Conservation (phyloP, 2,329 filamentous ascomycete genomes). For the Westerdykella sp. region DNA sequence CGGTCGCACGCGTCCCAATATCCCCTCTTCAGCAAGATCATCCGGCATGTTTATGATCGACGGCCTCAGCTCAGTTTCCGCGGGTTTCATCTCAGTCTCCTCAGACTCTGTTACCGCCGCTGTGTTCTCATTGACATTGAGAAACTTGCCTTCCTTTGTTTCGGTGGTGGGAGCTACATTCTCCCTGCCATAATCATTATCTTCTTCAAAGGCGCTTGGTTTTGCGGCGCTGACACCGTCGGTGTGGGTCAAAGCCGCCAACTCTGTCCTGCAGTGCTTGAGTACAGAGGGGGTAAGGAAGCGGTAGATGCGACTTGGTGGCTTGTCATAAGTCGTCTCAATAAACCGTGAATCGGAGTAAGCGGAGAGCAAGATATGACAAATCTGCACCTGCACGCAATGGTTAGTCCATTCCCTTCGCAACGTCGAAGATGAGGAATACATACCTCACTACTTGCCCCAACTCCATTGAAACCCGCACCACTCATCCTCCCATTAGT, state of each 20-base stretch:
- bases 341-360: too few species aligned
- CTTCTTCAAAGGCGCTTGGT: slow-evolving; percentile 12
- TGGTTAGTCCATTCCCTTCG: neutral
- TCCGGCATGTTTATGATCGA: neutral
- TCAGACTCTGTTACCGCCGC: neutral
- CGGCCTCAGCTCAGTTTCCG: too few species aligned
- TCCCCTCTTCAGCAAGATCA: slow-evolving; percentile 9
- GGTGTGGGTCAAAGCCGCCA: too few species aligned
- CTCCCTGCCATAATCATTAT: slow-evolving; percentile 7
- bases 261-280: too few species aligned
- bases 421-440: neutral
- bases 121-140: neutral
- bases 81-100: neutral
- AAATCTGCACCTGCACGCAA: slow-evolving; percentile 14
- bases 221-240: slow-evolving; percentile 3
- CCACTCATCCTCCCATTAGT: too few species aligned
- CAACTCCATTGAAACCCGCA: neutral
- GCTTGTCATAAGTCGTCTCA: too few species aligned
- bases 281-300: too few species aligned
- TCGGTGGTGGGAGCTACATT: neutral
- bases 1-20: neutral
- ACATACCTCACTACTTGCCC: neutral
- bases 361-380: slow-evolving; percentile 4
- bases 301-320: too few species aligned
- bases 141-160: neutral